Base-by-base conservation (phyloP, 805 yeast genomes). In the Cyberlindnera xishuangbannaensis region DNA sequence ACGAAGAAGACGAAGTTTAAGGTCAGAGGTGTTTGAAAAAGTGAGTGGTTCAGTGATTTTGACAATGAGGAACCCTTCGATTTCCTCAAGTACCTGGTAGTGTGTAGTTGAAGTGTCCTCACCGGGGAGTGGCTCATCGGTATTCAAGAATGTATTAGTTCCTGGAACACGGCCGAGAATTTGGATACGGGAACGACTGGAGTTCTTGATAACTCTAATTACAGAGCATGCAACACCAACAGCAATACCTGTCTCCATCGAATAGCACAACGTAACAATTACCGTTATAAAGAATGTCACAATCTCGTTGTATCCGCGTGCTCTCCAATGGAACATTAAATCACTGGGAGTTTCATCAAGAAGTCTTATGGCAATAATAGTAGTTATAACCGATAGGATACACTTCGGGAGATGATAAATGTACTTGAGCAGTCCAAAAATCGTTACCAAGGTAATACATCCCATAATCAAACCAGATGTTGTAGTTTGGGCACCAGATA, bases 41-140 rank as follows among this genome's bases (percentile, higher is more conserved):
- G 88, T 84, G 39, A 87, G 63, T 2, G 96, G 95, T 51, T 87
- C 96, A 0, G 95, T 87, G 27, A 87, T 73, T 43, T 79, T 81
- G 23, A 87, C 81, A 18, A 86, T 74, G 22, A 88, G 62, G 35
- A 87, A 81, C 0, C 86, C 87, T 44, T 79, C 83, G 30, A 81
- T 63, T 25, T 63, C 64, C 46, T 68, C 72, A 18, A 64, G 53
- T 5, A 48, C 28, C 11, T 29, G 41, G 15, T 12, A 15, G 2
- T 18, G 24, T 4, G 30, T 6, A 5, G 14, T 16, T 4, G 37
- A 43, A 12, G 51, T 51, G 17, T 41, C 37, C 7, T 45, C 47
- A 23, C 47, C 45, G 3, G 62, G 71, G 18, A 67, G 56, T 25
- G 69, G 65, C 25, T 71, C 78, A 54, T 84, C 94, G 0, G 87